A percentile compares a stretch with the other conserved stretches of the same genome.
Evolutionary conservation across 2,329 filamentous ascomycete genomes (phyloP).

Genomic region (Alternaria ventricosa): DNA sequence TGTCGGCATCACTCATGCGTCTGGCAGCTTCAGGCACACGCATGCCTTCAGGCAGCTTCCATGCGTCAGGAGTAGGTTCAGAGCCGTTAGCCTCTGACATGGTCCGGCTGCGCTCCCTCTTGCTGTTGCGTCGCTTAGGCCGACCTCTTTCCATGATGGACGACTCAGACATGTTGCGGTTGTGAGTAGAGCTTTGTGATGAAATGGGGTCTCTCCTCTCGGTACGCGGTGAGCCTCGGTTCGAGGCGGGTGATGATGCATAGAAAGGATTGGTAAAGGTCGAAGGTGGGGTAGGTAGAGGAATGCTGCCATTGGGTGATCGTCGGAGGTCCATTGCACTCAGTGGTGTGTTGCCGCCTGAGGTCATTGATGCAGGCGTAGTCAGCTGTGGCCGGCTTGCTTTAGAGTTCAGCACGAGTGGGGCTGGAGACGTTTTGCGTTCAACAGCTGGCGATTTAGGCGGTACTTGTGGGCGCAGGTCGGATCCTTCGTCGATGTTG

Average conservation of each 20-base stretch:
- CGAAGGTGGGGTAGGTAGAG: conserved; percentile 40
- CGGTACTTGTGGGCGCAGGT: conserved; percentile 44
- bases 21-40: conserved; percentile 43
- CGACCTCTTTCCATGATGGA: conserved; percentile 49
- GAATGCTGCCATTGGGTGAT: conserved; percentile 38
- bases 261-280: conserved; percentile 42
- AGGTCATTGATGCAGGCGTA: conserved; percentile 36
- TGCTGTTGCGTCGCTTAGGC: conserved; percentile 40
- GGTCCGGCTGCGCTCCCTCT: conserved; percentile 41
- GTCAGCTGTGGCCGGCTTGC: conserved; percentile 41
- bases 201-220: conserved; percentile 42
- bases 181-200: conserved; percentile 30
- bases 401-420: conserved; percentile 40
- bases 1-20: conserved; percentile 44
- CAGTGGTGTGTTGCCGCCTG: conserved; percentile 32
- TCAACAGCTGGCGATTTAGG: conserved; percentile 46
- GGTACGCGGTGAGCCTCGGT: conserved; percentile 39
- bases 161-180: conserved; percentile 47
- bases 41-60: conserved; percentile 48
- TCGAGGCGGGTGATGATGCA: conserved; percentile 38
- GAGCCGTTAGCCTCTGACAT: conserved; percentile 42
- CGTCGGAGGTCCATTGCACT: conserved; percentile 40
- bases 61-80: conserved; percentile 37
- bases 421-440: conserved; percentile 44
- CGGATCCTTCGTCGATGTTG: conserved; percentile 23